A percentile compares a stretch with the other conserved stretches of the same genome.
phyloP scores from a whole-genome alignment of 2,329 filamentous ascomycete species.

The Lachnellula cervina region DNA sequence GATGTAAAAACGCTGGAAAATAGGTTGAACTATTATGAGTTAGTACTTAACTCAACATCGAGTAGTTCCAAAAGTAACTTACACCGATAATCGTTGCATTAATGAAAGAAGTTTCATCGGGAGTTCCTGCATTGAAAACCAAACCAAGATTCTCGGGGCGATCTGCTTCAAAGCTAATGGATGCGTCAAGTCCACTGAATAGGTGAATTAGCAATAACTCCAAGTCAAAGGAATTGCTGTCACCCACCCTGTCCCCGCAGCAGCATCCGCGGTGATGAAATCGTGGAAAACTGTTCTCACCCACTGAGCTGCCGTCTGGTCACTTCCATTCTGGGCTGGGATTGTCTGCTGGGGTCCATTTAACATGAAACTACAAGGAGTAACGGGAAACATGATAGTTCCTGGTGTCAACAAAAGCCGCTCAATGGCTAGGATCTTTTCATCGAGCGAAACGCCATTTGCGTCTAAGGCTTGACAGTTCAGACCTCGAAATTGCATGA shows the following conservation, averaged over 20 bases:
- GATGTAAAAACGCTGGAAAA: conserved; percentile 3
- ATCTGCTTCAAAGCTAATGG: conserved; percentile 15
- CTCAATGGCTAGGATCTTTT: conserved; percentile 14
- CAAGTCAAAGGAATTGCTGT: no score
- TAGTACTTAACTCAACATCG: background rate
- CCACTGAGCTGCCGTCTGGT: conserved; percentile 20
- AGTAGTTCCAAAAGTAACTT: background rate
- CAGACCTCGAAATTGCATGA: conserved; percentile 6
- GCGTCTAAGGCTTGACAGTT: conserved; percentile 4
- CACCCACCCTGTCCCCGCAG: conserved; percentile 15
- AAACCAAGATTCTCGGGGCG: conserved; percentile 16
- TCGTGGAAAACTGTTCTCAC: conserved; percentile 20
- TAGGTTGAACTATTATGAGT: background rate
- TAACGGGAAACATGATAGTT: conserved; percentile 10
- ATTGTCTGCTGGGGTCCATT: conserved; percentile 4
- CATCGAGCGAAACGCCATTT: conserved; percentile 12
- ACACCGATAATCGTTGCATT: conserved; percentile 4
- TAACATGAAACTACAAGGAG: conserved; percentile 9
- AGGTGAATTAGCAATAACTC: no score
- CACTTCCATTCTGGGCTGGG: background rate
- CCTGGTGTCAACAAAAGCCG: conserved; percentile 9
- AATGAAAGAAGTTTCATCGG: conserved; percentile 7
- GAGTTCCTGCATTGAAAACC: conserved; percentile 9
- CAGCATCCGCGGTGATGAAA: conserved; percentile 11
- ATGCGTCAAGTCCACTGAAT: conserved; percentile 20